Evolutionary conservation across 2,329 filamentous ascomycete species (phyloP).

Genomic region (Aspergillus proliferans): DNA sequence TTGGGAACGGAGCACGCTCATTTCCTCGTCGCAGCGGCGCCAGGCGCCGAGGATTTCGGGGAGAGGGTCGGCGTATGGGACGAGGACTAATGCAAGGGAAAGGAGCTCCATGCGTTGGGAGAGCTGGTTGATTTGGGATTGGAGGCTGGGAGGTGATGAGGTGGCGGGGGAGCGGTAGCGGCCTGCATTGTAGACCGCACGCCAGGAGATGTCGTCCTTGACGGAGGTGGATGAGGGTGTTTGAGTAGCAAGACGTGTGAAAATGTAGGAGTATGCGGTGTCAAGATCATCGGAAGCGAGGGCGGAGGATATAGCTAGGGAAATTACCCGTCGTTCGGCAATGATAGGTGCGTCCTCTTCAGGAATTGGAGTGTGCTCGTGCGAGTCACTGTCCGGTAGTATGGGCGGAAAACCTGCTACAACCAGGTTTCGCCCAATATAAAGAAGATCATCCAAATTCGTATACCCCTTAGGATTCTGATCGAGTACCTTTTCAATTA

Average conservation of each 20-base stretch:
- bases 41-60: conserved; percentile 58
- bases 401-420: conserved; percentile 36
- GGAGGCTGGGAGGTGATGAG: conserved; percentile 26
- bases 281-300: conserved; percentile 44
- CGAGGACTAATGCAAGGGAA: conserved; percentile 55
- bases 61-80: conserved; percentile 49
- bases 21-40: conserved; percentile 58
- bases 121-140: conserved; percentile 47
- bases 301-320: conserved; percentile 42
- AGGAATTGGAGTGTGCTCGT: conserved; percentile 10
- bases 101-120: conserved; percentile 61
- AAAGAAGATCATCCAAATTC: conserved; percentile 57
- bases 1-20: conserved; percentile 47
- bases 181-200: conserved; percentile 57
- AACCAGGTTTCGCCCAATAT: conserved; percentile 56
- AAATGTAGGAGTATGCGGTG: conserved; percentile 61
- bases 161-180: conserved; percentile 41
- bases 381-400: conserved; percentile 14
- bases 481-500: conserved; percentile 55
- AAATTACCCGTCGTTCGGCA: conserved; percentile 43
- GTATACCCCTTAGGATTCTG: conserved; percentile 59
- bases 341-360: conserved; percentile 26
- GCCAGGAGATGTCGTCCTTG: conserved; percentile 57
- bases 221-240: conserved; percentile 23
- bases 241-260: conserved; percentile 48